These are phyloP conservation scores for Ganoderma lucidum DNA, from an alignment of 1,284 basidiomycete genomes.

Conservation along the genomic window DNA sequence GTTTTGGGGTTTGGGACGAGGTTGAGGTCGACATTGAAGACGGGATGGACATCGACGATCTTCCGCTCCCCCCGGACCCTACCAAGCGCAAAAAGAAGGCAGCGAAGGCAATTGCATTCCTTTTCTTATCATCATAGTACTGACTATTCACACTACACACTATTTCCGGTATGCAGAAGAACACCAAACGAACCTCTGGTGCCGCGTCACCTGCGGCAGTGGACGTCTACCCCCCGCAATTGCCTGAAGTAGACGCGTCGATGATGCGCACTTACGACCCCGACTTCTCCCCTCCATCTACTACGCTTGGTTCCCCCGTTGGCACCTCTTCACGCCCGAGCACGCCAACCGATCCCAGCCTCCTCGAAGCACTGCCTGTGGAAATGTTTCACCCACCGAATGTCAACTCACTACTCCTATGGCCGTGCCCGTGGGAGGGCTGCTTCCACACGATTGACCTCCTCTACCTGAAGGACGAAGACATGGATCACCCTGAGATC, in stretches of 20 bases:
- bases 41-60: conserved; percentile 20
- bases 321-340: conserved; percentile 25
- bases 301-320: conserved; percentile 30
- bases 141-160: not conserved
- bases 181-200: not conserved
- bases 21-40: conserved; percentile 22
- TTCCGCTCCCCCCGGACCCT: conserved; percentile 5
- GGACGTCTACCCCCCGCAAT: not conserved
- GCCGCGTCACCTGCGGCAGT: not conserved
- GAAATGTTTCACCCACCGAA: conserved; percentile 33
- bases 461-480: conserved; percentile 31
- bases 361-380: conserved; percentile 34
- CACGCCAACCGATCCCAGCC: conserved; percentile 31
- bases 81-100: conserved; percentile 18
- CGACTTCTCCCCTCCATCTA: conserved; percentile 57
- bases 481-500: conserved; percentile 26
- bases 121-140: not conserved
- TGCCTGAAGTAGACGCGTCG: not conserved
- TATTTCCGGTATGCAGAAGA: not conserved
- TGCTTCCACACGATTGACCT: conserved; percentile 38
- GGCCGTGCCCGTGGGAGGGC: conserved; percentile 36
- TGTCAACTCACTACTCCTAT: conserved; percentile 31
- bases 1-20: conserved; percentile 42
- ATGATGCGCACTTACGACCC: conserved; percentile 46
- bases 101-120: not conserved